Evolutionary conservation across 306 rosid genomes (phyloP), one percentile per base, ranked within the genome.

Genomic region (Rosa persica): DNA sequence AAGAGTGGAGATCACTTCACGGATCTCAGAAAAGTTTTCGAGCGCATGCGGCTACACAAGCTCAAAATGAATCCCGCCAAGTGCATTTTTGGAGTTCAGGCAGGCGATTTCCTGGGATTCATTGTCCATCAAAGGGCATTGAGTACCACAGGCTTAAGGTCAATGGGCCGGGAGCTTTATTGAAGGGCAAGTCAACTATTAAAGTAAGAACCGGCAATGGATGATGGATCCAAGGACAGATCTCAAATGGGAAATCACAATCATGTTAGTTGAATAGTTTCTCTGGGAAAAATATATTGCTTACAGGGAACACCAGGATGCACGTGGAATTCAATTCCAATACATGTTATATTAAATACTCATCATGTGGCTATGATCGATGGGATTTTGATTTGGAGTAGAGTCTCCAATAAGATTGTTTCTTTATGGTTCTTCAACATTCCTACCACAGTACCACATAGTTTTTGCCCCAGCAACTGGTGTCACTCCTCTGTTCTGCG

Each of bases 181-280:
- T 81, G 57, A 81, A 43, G 88, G 69, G 55, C 52, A 81, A 81
- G 83, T 78, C 81, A 74, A 78, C 70, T 52, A 12, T 6, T 76
- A 23, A 4, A 42, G 66, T 58, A 66, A 54, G 60, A 67, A 55
- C 20, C 30, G 22, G 57, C 27, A 54, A 40, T 79, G 64, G 71
- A 85, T 78, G 71, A 66, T 66, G 47, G 71, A 66, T 85, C 85
- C 83, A 51, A 85, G 78, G 74, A 74, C 39, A 70, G 85, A 85
- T 81, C 88, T 70, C 77, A 48, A 22, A 66, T 66, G 78, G 81
- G 55, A 72, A 76, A 27, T 54, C 79, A 67, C 67, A 38, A 39
- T 79, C 51, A 20, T 49, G n/a, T 22, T 17, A 9, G 47, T 58
- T 39, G 57, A 25, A 11, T 47, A 54, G 9, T 30, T 12, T 73